Percentiles rank a stretch among this genome's conserved stretches.
Conservation (phyloP, 306 rosid species). For the Acacia confusa region DNA sequence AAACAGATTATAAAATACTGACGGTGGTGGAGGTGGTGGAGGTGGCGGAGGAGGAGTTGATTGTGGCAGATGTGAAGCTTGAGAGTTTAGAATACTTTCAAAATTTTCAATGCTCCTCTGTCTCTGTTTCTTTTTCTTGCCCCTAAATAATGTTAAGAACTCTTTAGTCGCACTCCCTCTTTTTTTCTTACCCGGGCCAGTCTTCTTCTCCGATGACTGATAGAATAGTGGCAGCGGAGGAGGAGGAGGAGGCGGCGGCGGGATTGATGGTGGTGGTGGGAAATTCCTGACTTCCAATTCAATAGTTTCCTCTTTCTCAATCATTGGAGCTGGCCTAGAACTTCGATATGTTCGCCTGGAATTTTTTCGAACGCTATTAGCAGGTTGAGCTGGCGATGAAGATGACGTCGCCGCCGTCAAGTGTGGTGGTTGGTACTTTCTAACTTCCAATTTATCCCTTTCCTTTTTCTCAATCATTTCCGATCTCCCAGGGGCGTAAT, state of each 20-base stretch:
- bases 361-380: constrained; percentile 26
- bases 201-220: constrained; percentile 35
- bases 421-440: constrained; percentile 17
- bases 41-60: constrained; percentile 45
- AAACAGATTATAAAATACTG: constrained; percentile 52
- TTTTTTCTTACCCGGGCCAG: constrained; percentile 41
- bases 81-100: constrained; percentile 38
- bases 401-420: constrained; percentile 22
- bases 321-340: constrained; percentile 12
- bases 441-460: neutral
- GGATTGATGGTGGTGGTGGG: constrained; percentile 12
- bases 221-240: constrained; percentile 10
- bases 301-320: neutral
- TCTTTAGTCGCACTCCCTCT: constrained; percentile 58
- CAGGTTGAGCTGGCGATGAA: constrained; percentile 1
- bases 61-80: constrained; percentile 28
- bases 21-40: constrained; percentile 46
- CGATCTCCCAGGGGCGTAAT: constrained; percentile 28
- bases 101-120: constrained; percentile 61
- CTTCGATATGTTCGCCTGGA: constrained; percentile 38
- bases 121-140: constrained; percentile 68
- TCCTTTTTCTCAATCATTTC: constrained; percentile 11
- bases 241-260: constrained; percentile 11
- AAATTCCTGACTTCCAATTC: constrained; percentile 18
- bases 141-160: constrained; percentile 44